Conservation (phyloP, 2,329 filamentous ascomycete genomes). For the Akanthomyces dipterigenus region DNA sequence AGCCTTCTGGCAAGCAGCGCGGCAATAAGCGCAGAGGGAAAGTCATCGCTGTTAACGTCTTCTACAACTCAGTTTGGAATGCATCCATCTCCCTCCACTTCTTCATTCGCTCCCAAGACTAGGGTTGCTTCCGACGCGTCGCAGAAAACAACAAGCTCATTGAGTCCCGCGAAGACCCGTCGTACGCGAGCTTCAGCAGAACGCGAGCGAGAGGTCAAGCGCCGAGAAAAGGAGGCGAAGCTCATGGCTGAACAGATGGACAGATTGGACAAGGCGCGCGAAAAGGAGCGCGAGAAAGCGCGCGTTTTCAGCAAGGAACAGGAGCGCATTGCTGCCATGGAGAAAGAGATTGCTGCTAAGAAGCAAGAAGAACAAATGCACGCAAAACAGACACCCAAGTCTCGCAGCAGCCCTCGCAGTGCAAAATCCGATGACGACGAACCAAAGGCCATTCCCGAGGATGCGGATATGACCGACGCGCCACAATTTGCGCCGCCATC, state of each 20-base stretch:
- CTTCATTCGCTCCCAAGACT: constrained; percentile 33
- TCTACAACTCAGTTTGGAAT: constrained; percentile 40
- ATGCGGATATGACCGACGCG: constrained; percentile 51
- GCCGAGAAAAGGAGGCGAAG: constrained; percentile 58
- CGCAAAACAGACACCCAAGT: constrained; percentile 36
- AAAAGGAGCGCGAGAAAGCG: constrained; percentile 65
- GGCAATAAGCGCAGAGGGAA: constrained; percentile 55
- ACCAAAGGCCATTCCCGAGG: constrained; percentile 29
- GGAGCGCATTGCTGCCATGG: constrained; percentile 46
- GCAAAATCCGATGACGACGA: constrained; percentile 29
- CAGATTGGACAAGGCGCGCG: constrained; percentile 60
- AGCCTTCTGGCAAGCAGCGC: constrained; percentile 76
- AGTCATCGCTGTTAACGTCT: constrained; percentile 50
- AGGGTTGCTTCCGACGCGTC: constrained; percentile 18
- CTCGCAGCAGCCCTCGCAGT: constrained; percentile 47
- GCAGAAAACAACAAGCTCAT: constrained; percentile 15
- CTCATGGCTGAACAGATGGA: constrained; percentile 53
- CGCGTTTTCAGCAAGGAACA: constrained; percentile 51
- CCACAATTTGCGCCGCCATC: constrained; percentile 53
- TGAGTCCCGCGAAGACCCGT: constrained; percentile 39
- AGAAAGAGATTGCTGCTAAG: constrained; percentile 45
- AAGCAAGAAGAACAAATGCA: constrained; percentile 43
- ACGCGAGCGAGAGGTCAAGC: constrained; percentile 58
- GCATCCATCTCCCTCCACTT: constrained; percentile 40
- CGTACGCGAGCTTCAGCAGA: constrained; percentile 54